Conservation (phyloP, 2,329 filamentous ascomycete species). For the Zymoseptoria tritici region DNA sequence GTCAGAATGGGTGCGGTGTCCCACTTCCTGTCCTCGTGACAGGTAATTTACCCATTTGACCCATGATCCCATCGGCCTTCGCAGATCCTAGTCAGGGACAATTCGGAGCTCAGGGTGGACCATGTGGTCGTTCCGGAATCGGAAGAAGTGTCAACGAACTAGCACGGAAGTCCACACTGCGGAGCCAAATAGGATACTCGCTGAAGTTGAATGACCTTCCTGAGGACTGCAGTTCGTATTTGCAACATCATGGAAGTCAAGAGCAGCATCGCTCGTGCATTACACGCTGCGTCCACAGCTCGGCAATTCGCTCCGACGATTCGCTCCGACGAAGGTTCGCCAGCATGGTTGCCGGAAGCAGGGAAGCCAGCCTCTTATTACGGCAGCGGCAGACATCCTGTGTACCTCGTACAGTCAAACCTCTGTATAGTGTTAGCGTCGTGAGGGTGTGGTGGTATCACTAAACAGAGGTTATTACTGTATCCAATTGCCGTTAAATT, state of each 20-base stretch:
- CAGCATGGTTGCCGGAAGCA: not conserved
- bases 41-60: not conserved
- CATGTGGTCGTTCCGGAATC: not conserved
- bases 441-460: too few species aligned
- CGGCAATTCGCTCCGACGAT: not conserved
- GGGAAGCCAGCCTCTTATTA: not conserved
- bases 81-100: not conserved
- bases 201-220: not conserved
- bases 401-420: too few species aligned
- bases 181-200: not conserved
- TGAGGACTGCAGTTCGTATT: not conserved
- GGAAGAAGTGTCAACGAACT: not conserved
- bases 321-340: not conserved
- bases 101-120: not conserved
- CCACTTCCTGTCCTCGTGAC: not conserved
- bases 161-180: not conserved
- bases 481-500: too few species aligned
- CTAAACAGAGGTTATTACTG: too few species aligned
- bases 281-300: not conserved
- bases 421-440: too few species aligned
- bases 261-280: not conserved
- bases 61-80: not conserved
- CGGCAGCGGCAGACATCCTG: not conserved
- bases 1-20: not conserved
- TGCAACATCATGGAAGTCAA: not conserved